Percentiles rank a stretch among this genome's conserved stretches.
Conservation (phyloP, 805 yeast species). For the Sungouiella thailandica region DNA sequence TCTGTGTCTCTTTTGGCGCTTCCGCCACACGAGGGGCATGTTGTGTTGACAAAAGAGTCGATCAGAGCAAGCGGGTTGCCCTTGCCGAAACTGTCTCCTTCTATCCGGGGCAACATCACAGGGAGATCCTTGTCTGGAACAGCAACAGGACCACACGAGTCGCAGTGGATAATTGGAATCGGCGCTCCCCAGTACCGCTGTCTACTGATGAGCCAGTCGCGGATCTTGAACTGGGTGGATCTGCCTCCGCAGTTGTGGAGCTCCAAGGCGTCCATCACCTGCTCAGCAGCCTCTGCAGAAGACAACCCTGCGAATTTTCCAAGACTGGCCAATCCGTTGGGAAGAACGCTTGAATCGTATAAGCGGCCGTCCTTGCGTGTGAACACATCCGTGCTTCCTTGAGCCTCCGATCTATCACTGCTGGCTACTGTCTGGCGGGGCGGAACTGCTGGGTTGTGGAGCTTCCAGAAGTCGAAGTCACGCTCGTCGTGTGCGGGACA, state of each 20-base stretch:
- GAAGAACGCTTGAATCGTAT: slow-evolving; percentile 21
- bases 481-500: slow-evolving; percentile 91
- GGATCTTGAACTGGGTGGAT: slow-evolving; percentile 54
- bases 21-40: slow-evolving; percentile 78
- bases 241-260: slow-evolving; percentile 37
- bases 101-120: slow-evolving; percentile 64
- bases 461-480: slow-evolving; percentile 76
- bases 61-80: slow-evolving; percentile 61
- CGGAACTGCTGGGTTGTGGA: slow-evolving; percentile 46
- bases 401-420: slow-evolving; percentile 9
- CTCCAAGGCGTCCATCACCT: slow-evolving; percentile 41
- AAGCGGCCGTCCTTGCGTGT: slow-evolving; percentile 41
- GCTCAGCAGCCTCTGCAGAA: slow-evolving; percentile 45
- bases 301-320: slow-evolving; percentile 47
- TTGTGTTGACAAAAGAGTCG: slow-evolving; percentile 62
- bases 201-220: slow-evolving; percentile 94
- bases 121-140: slow-evolving; percentile 89
- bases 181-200: slow-evolving; percentile 99
- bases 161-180: slow-evolving; percentile 89
- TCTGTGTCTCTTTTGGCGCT: slow-evolving; percentile 86
- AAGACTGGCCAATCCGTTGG: slow-evolving; percentile 22
- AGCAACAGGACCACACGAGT: slow-evolving; percentile 80
- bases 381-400: slow-evolving; percentile 37
- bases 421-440: slow-evolving; percentile 46
- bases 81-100: slow-evolving; percentile 51